These are phyloP conservation scores for Starmerella apicola DNA, from an alignment of 805 yeast genomes.

Conservation along the genomic window DNA sequence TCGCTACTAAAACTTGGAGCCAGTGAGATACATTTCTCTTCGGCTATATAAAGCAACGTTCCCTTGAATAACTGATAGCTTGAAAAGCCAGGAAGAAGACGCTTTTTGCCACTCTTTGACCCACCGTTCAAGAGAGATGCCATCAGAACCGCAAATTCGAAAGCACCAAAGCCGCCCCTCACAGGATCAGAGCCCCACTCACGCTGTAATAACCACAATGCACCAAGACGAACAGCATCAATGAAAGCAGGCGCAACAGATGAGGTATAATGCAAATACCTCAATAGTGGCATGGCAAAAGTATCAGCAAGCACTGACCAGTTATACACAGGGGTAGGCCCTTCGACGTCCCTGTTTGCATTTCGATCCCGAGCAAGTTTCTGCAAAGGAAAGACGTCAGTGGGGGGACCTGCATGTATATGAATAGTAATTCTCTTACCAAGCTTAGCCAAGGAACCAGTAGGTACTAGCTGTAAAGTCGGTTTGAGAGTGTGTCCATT, in stretches of 20 bases:
- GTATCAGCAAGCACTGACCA: slow-evolving; percentile 62
- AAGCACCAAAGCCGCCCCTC: slow-evolving; percentile 71
- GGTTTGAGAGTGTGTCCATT: slow-evolving; percentile 75
- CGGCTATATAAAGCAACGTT: slow-evolving; percentile 66
- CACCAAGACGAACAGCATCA: slow-evolving; percentile 78
- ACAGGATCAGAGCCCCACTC: slow-evolving; percentile 56
- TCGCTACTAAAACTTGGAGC: slow-evolving; percentile 1
- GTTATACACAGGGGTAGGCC: slow-evolving; percentile 78
- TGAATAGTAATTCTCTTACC: slow-evolving; percentile 51
- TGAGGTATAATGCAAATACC: slow-evolving; percentile 61
- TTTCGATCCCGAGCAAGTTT: slow-evolving; percentile 72
- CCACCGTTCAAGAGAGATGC: slow-evolving; percentile 68
- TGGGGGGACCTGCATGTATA: slow-evolving; percentile 60
- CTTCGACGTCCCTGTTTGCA: slow-evolving; percentile 43
- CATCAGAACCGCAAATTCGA: slow-evolving; percentile 74
- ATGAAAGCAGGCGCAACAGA: slow-evolving; percentile 47
- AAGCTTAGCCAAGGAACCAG: slow-evolving; percentile 11
- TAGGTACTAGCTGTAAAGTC: slow-evolving; percentile 40
- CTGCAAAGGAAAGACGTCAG: slow-evolving; percentile 55
- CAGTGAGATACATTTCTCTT: slow-evolving; percentile 21
- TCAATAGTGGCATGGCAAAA: slow-evolving; percentile 55
- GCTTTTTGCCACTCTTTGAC: slow-evolving; percentile 60
- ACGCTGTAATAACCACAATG: slow-evolving; percentile 82
- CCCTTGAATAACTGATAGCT: slow-evolving; percentile 91
- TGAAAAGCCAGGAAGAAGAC: slow-evolving; percentile 75